Percentiles rank a stretch among this genome's conserved stretches.
phyloP scores from a whole-genome alignment of 768 basidiomycete genomes.

The Coprinellus micaceus region DNA sequence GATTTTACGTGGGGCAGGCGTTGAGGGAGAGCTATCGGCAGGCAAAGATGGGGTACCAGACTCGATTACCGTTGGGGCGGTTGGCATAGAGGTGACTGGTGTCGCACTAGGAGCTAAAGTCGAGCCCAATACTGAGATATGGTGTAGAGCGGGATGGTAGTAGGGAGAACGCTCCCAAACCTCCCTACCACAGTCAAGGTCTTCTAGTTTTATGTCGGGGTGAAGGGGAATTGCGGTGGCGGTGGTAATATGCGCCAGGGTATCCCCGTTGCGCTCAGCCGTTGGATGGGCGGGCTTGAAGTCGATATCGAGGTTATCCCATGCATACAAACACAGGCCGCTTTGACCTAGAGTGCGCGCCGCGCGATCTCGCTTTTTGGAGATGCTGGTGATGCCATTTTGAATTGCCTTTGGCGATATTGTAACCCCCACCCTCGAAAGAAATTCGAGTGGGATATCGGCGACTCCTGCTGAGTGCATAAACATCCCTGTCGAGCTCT shows the following conservation, averaged over 20 bases:
- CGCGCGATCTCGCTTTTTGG: constrained; percentile 14
- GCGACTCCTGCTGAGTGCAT: no score
- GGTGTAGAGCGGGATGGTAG: background rate
- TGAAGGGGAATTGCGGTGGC: constrained; percentile 26
- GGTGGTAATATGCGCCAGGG: no score
- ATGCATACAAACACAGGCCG: constrained; percentile 28
- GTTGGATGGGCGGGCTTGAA: constrained; percentile 27
- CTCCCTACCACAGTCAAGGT: constrained; percentile 20
- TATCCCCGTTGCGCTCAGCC: constrained; percentile 21
- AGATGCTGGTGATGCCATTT: constrained; percentile 20
- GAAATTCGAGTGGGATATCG: no score
- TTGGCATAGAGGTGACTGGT: no score
- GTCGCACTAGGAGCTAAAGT: background rate
- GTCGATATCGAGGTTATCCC: constrained; percentile 43
- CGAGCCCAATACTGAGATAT: background rate
- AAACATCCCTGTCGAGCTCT: no score
- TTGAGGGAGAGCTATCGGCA: no score
- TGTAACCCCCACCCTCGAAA: background rate
- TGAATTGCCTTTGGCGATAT: constrained; percentile 24
- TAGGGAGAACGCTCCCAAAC: background rate
- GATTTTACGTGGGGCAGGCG: background rate
- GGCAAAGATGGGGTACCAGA: no score
- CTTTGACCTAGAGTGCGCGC: constrained; percentile 17
- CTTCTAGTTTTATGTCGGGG: constrained; percentile 16
- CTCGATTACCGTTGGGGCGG: no score